phyloP scores from a whole-genome alignment of 495 filamentous ascomycete species.

The Rusavskia elegans region DNA sequence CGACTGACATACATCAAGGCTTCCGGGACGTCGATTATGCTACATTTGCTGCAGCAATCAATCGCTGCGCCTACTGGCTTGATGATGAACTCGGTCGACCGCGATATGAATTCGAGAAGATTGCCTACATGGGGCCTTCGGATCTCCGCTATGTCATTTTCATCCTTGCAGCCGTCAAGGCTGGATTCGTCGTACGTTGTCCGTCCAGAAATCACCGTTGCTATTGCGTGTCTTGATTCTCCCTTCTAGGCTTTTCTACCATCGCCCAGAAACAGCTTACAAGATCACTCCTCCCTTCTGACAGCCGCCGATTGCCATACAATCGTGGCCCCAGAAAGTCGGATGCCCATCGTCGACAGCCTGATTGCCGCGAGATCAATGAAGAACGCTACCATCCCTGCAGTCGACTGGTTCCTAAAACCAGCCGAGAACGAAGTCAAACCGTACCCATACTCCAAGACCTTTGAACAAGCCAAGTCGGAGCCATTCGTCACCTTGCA shows the following conservation, averaged over 20 bases:
- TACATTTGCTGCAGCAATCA: too few relatives aligned
- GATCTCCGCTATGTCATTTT: constrained; percentile 23
- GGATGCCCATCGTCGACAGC: background rate
- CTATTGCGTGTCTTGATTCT: constrained; percentile 5
- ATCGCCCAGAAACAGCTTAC: constrained; percentile 24
- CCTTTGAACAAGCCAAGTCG: constrained; percentile 15
- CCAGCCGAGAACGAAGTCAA: background rate
- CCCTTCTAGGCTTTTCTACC: constrained; percentile 14
- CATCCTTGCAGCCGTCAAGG: constrained; percentile 23
- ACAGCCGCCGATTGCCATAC: constrained; percentile 19
- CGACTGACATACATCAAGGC: too few relatives aligned
- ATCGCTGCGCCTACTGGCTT: too few relatives aligned
- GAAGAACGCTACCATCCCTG: constrained; percentile 8
- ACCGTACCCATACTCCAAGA: constrained; percentile 18
- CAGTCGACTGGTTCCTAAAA: constrained; percentile 10
- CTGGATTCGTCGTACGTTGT: constrained; percentile 13
- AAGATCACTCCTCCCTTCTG: constrained; percentile 23
- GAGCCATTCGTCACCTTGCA: constrained; percentile 23
- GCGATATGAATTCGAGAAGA: constrained; percentile 7
- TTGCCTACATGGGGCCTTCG: constrained; percentile 24
- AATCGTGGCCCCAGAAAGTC: background rate
- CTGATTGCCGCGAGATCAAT: constrained; percentile 4
- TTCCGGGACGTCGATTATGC: too few relatives aligned
- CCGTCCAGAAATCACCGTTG: background rate
- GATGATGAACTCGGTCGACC: too few relatives aligned